These are phyloP conservation scores for Rubia yunnanensis DNA, from an alignment of 257 asterid genomes.

Conservation along the genomic window DNA sequence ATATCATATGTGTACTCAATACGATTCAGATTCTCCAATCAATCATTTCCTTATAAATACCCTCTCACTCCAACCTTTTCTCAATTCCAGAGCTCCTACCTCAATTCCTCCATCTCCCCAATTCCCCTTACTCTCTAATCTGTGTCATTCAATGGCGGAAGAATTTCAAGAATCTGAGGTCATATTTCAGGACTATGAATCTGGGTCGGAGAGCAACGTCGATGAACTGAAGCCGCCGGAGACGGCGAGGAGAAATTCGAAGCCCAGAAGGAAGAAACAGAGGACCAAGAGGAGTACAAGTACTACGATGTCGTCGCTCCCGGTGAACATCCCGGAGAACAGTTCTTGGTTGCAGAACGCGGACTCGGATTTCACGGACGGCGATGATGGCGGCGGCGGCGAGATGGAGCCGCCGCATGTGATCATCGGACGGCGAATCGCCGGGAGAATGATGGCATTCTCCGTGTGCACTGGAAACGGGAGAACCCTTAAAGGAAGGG, in stretches of 20 bases:
- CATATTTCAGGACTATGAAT: conserved; percentile 30
- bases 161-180: conserved; percentile 69
- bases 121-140: background rate
- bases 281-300: conserved; percentile 18
- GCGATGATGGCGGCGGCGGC: conserved; percentile 11
- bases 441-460: conserved; percentile 56
- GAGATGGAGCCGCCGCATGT: conserved; percentile 85
- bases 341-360: conserved; percentile 24
- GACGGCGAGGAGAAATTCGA: conserved; percentile 4
- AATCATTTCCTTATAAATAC: conserved; percentile 45
- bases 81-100: conserved; percentile 1
- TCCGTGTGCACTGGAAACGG: conserved; percentile 74
- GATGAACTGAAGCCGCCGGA: background rate
- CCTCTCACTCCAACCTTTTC: conserved; percentile 10
- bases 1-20: conserved; percentile 7
- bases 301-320: conserved; percentile 18
- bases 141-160: conserved; percentile 40
- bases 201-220: conserved; percentile 9
- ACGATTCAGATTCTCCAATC: conserved; percentile 23
- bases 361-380: conserved; percentile 21
- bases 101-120: conserved; percentile 3
- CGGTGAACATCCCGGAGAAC: conserved; percentile 53
- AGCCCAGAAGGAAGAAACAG: conserved; percentile 24
- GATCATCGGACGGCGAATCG: conserved; percentile 53
- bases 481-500: conserved; percentile 67